These are phyloP conservation scores for Saraca asoca DNA, from an alignment of 331 rosid genomes.

Conservation along the genomic window DNA sequence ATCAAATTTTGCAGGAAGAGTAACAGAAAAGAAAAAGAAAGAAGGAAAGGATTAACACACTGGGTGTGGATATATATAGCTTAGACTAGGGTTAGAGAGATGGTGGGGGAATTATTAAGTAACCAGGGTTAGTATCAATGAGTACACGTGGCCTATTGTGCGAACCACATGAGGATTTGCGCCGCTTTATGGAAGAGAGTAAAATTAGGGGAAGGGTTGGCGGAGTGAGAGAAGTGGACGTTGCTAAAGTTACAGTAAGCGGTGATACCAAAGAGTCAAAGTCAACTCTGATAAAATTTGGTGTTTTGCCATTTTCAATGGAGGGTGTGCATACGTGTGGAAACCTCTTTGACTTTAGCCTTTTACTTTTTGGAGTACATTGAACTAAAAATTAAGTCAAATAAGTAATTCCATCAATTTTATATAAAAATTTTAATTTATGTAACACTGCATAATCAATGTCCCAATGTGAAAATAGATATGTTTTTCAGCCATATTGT, in stretches of 20 bases:
- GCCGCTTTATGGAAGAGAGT: slow-evolving; percentile 41
- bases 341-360: no score
- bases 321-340: no score
- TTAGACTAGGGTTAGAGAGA: slow-evolving; percentile 51
- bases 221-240: neutral
- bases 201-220: neutral
- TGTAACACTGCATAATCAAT: no score
- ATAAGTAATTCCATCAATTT: no score
- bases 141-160: slow-evolving; percentile 55
- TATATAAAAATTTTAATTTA: no score
- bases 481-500: no score
- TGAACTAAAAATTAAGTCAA: no score
- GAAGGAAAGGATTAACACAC: neutral
- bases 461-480: no score
- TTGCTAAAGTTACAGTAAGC: slow-evolving; percentile 7
- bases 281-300: slow-evolving; percentile 22
- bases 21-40: neutral
- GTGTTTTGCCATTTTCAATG: no score
- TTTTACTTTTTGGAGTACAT: no score
- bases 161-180: slow-evolving; percentile 24
- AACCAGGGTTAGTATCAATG: slow-evolving; percentile 7
- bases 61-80: slow-evolving; percentile 47
- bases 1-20: slow-evolving; percentile 19
- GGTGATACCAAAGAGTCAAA: neutral
- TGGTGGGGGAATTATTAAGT: slow-evolving; percentile 26